A percentile compares a stretch with the other conserved stretches of the same genome.
These are phyloP conservation scores for Fraxinus americana DNA, from an alignment of 257 asterid genomes.

Conservation along the genomic window DNA sequence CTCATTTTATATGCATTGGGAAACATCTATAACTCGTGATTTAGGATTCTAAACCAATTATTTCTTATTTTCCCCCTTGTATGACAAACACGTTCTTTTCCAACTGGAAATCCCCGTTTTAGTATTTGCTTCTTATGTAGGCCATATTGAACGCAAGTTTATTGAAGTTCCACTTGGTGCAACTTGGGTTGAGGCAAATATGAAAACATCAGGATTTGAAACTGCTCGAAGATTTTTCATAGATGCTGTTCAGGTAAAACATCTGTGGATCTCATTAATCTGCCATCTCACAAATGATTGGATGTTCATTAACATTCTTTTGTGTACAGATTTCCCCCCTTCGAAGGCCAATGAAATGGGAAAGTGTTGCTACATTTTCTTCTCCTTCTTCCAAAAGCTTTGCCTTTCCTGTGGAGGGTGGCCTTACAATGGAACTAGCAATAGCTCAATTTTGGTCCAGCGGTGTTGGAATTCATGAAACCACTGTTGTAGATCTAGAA, in stretches of 20 bases:
- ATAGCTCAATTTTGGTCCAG: constrained; percentile 98
- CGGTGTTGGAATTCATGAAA: constrained; percentile 84
- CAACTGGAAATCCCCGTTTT: constrained; percentile 25
- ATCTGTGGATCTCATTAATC: constrained; percentile 9
- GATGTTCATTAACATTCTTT: constrained; percentile 39
- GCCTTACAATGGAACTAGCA: constrained; percentile 89
- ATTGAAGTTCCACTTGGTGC: constrained; percentile 94
- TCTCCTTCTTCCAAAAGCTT: constrained; percentile 93
- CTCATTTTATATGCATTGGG: constrained; percentile 10
- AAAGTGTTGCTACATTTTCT: constrained; percentile 72
- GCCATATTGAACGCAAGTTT: constrained; percentile 84
- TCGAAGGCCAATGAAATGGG: constrained; percentile 95
- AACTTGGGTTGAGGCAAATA: constrained; percentile 91
- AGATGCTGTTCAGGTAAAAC: constrained; percentile 85
- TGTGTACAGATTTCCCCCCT: constrained; percentile 73
- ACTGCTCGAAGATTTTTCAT: constrained; percentile 85
- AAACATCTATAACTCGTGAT: constrained; percentile 4
- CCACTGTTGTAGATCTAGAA: constrained; percentile 80
- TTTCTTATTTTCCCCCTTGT: constrained; percentile 18
- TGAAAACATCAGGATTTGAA: constrained; percentile 79
- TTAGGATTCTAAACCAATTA: constrained; percentile 1
- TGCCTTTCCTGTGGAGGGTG: constrained; percentile 83
- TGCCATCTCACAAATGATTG: constrained; percentile 16
- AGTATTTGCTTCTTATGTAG: constrained; percentile 40
- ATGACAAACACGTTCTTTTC: neutral